Percentiles rank a stretch among this genome's conserved stretches.
phyloP scores from a whole-genome alignment of 345 rosid genomes.

The Limnanthes douglasii region DNA sequence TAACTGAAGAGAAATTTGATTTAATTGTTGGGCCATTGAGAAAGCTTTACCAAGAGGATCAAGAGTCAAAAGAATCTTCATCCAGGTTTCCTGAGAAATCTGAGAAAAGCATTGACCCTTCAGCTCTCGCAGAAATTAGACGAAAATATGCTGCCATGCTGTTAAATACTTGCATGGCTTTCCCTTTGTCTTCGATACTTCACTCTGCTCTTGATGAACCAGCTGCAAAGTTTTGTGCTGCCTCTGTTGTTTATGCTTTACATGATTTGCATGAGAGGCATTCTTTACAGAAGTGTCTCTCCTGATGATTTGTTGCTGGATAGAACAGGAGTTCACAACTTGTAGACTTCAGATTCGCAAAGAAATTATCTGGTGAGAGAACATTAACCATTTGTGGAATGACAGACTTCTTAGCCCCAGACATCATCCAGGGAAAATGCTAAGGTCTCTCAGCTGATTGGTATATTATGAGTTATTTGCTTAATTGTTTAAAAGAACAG shows the following conservation, averaged over 20 bases:
- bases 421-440: slow-evolving; percentile 79
- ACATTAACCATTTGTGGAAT: slow-evolving; percentile 84
- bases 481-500: no score
- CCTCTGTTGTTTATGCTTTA: slow-evolving; percentile 55
- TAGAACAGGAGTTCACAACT: slow-evolving; percentile 53
- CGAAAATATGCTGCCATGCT: slow-evolving; percentile 49
- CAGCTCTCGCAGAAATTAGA: slow-evolving; percentile 47
- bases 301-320: slow-evolving; percentile 80
- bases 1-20: slow-evolving; percentile 78
- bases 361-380: slow-evolving; percentile 48
- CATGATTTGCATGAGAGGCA: slow-evolving; percentile 62
- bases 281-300: slow-evolving; percentile 85
- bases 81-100: no score
- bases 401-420: slow-evolving; percentile 79
- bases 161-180: slow-evolving; percentile 54
- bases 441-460: slow-evolving; percentile 83
- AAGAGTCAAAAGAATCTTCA: slow-evolving; percentile 70
- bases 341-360: slow-evolving; percentile 81
- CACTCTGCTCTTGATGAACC: slow-evolving; percentile 57
- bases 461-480: no score
- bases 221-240: slow-evolving; percentile 60
- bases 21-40: slow-evolving; percentile 66
- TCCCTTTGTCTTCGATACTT: slow-evolving; percentile 72
- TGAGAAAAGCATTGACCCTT: slow-evolving; percentile 34
- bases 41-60: slow-evolving; percentile 70